Percentiles rank a stretch among this genome's conserved stretches.
These are phyloP conservation scores for Podaxis pistillaris DNA, from an alignment of 768 basidiomycete species.

Conservation along the genomic window DNA sequence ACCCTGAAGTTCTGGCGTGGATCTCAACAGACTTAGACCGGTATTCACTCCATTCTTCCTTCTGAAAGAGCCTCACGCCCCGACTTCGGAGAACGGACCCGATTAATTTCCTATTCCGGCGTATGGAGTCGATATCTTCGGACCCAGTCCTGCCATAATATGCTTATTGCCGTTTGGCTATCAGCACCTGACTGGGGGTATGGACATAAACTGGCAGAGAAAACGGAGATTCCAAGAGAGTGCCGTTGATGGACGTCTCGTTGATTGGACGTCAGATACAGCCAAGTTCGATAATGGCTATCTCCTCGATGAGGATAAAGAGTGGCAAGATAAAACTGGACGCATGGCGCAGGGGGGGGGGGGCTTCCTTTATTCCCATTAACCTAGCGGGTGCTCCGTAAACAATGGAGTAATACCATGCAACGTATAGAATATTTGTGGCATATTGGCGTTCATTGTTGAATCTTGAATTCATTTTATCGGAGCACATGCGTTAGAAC, in stretches of 20 bases:
- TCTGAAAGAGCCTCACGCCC: background rate
- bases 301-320: slow-evolving; percentile 8
- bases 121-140: background rate
- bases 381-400: background rate
- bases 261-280: background rate
- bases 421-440: background rate
- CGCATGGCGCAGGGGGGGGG: background rate
- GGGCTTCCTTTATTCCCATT: background rate
- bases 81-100: background rate
- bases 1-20: background rate
- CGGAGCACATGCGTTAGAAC: background rate
- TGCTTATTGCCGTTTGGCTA: background rate
- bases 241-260: slow-evolving; percentile 3
- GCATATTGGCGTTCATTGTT: background rate
- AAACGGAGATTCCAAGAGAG: background rate
- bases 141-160: background rate
- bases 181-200: background rate
- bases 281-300: background rate
- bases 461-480: background rate
- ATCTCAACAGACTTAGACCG: background rate
- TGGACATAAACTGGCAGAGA: background rate
- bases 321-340: slow-evolving; percentile 1
- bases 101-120: background rate
- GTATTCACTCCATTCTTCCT: background rate
- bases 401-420: background rate